Evolutionary conservation across 2,329 filamentous ascomycete species (phyloP), one percentile per base, ranked within the genome.

Genomic region (Conoideocrella luteorostrata): DNA sequence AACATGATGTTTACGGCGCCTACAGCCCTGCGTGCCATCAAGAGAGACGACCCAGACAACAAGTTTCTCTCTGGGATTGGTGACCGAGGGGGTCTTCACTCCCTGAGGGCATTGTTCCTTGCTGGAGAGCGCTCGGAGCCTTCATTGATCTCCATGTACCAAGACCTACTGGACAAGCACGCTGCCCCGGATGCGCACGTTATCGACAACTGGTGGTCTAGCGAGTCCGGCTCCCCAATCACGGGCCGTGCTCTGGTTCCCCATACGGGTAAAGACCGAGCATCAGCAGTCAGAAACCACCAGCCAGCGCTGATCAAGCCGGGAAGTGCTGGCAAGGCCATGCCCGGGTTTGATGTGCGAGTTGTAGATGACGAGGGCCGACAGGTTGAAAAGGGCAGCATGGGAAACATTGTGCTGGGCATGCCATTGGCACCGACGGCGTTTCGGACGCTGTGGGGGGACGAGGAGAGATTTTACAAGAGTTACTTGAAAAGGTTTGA

Each of bases 51-150:
- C 56, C 84, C 87, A 0, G 76, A 86, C 6, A 87, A 89, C 61
- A 69, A 70, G 5, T 70, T 77, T 43, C 75, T 95, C 52, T 67
- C 74, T 37, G 62, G 74, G 15, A 68, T 82, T 24, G 89, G 88
- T 7, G 62, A 75, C 36, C 72, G 77, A 29, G 83, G 83, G 10
- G 88, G 87, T 0, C 66, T 96, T n/a, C 81, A 73, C 52, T 78
- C 75, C 3, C 71, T 95, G 23, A 75, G 77, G 35, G 87, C 78
- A 0, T 68, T 96, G 5, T 96, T 95, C 65, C 73, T 96, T 2
- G 91, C 90, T 1, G 90, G 90, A 7, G 90, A 97, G 61, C 74
- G 90, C 30, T 94, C 87, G 26, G 91, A 96, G 57, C 90, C 90
- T 2, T 84, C 82, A 41, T 88, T 96, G 53, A 74, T 96, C 4